A percentile compares a stretch with the other conserved stretches of the same genome.
Conservation (phyloP, 768 basidiomycete species). For the Roridomyces roridus region DNA sequence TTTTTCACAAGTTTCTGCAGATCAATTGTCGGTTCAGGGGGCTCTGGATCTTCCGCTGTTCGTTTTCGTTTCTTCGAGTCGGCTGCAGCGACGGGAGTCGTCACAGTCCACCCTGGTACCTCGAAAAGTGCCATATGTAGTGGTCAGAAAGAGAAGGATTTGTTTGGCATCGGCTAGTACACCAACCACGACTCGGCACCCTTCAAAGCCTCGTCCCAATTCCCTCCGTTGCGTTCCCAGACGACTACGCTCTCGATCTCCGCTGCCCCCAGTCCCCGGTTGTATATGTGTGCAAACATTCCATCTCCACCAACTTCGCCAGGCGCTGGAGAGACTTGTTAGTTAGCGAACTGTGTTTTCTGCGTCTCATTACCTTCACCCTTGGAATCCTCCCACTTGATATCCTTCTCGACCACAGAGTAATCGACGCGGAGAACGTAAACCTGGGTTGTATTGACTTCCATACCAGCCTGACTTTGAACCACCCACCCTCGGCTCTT, state of each 20-base stretch:
- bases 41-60: conserved; percentile 41
- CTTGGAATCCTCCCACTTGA: conserved; percentile 58
- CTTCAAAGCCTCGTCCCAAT: conserved; percentile 38
- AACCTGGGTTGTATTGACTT: too few relatives aligned
- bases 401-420: conserved; percentile 39
- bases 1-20: conserved; percentile 66
- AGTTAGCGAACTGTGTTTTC: not conserved
- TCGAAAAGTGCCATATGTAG: conserved; percentile 60
- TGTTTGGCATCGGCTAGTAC: conserved; percentile 30
- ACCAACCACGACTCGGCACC: conserved; percentile 36
- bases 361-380: conserved; percentile 35
- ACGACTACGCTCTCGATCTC: conserved; percentile 50
- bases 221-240: conserved; percentile 31
- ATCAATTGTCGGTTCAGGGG: conserved; percentile 34
- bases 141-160: not conserved
- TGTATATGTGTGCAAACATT: conserved; percentile 62
- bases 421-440: conserved; percentile 53
- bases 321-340: conserved; percentile 33
- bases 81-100: conserved; percentile 32
- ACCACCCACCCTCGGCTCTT: too few relatives aligned
- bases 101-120: conserved; percentile 73
- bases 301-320: conserved; percentile 52
- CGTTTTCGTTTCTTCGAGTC: conserved; percentile 64
- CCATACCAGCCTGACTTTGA: too few relatives aligned
- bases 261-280: conserved; percentile 47